Percentiles rank a stretch among this genome's conserved stretches.
phyloP scores from a whole-genome alignment of 1,284 basidiomycete genomes.

The Sanguinoderma infundibulare region DNA sequence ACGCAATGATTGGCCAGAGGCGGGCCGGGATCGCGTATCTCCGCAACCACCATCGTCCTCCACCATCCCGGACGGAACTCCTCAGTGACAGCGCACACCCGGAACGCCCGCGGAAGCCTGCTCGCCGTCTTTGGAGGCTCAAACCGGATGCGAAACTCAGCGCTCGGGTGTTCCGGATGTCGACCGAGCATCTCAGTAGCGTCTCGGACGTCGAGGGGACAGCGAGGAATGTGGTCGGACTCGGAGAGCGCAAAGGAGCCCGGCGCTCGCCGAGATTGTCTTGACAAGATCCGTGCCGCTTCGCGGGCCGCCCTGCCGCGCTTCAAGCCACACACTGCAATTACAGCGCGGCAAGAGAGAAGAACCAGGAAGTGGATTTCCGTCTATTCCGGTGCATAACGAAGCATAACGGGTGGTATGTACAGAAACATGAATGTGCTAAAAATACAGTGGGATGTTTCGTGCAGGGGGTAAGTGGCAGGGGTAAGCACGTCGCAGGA shows the following conservation, averaged over 20 bases:
- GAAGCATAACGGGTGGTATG: no score
- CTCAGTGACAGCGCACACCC: slow-evolving; percentile 3
- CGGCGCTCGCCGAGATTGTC: not conserved
- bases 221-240: not conserved
- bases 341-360: not conserved
- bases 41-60: slow-evolving; percentile 14
- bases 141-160: not conserved
- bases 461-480: no score
- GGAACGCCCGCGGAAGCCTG: not conserved
- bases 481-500: no score
- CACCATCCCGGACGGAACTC: slow-evolving; percentile 12
- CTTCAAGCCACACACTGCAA: not conserved
- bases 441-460: not conserved
- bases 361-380: no score
- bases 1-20: no score
- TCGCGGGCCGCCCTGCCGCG: not conserved
- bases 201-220: not conserved
- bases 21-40: slow-evolving; percentile 10
- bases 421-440: not conserved
- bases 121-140: not conserved
- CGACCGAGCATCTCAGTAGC: not conserved
- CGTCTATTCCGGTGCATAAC: no score
- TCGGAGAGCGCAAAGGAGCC: not conserved
- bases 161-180: not conserved
- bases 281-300: not conserved